Evolutionary conservation across 2,329 filamentous ascomycete genomes (phyloP).

Genomic region (Cladophialophora carrionii): DNA sequence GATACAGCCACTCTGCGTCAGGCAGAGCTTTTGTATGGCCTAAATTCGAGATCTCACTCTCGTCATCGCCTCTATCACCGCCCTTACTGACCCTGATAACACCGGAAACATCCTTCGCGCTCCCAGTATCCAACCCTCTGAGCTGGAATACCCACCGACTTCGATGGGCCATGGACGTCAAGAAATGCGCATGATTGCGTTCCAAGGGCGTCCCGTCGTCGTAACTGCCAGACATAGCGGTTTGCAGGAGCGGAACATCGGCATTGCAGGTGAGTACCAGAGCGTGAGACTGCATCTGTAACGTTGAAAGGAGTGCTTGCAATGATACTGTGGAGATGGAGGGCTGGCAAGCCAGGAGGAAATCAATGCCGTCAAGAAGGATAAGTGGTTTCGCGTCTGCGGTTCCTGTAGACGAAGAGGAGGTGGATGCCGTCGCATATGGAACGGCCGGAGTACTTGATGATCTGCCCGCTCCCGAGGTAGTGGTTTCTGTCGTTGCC

Average conservation of each 20-base stretch:
- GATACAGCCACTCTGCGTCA: constrained; percentile 77
- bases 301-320: constrained; percentile 26
- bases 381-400: constrained; percentile 19
- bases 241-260: constrained; percentile 70
- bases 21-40: constrained; percentile 41
- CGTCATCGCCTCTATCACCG: constrained; percentile 49
- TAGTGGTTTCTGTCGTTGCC: constrained; percentile 8
- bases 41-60: constrained; percentile 36
- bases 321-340: constrained; percentile 19
- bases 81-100: constrained; percentile 75
- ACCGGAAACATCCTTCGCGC: constrained; percentile 88
- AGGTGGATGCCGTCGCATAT: constrained; percentile 1
- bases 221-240: constrained; percentile 40
- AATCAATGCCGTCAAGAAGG: constrained; percentile 37
- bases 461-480: constrained; percentile 7
- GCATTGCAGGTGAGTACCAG: constrained; percentile 71
- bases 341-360: constrained; percentile 35
- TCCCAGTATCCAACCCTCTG: constrained; percentile 79
- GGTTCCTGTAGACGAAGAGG: constrained; percentile 12
- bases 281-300: constrained; percentile 42
- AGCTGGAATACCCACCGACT: constrained; percentile 73
- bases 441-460: constrained; percentile 7
- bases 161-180: constrained; percentile 72
- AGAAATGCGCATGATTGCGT: constrained; percentile 69
- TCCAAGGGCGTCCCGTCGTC: constrained; percentile 64